phyloP scores from a whole-genome alignment of 2,329 filamentous ascomycete species.

The Penicillium sp. region DNA sequence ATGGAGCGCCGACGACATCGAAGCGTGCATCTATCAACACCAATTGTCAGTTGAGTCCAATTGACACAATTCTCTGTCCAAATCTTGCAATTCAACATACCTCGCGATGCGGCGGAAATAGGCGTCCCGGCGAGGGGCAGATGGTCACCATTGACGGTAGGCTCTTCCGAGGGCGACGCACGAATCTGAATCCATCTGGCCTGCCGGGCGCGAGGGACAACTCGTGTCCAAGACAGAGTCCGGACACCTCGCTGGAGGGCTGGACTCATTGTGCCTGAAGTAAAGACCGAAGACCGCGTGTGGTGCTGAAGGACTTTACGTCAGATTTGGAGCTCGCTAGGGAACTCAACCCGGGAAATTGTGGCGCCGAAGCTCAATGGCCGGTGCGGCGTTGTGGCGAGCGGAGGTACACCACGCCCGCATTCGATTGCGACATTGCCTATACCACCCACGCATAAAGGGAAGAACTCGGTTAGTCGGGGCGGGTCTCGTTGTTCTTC shows the following conservation, averaged over 20 bases:
- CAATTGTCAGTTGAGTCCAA: conserved; percentile 22
- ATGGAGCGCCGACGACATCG: conserved; percentile 88
- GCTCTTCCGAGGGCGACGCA: conserved; percentile 49
- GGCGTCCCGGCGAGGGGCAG: conserved; percentile 47
- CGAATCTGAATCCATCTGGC: conserved; percentile 53
- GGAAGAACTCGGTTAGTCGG: conserved; percentile 11
- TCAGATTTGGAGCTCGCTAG: conserved; percentile 30
- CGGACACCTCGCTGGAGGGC: conserved; percentile 44
- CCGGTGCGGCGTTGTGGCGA: conserved; percentile 16
- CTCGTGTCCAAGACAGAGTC: conserved; percentile 42
- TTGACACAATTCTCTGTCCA: not conserved
- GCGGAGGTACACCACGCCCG: conserved; percentile 22
- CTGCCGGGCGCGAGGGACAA: conserved; percentile 38
- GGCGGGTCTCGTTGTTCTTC: conserved; percentile 3
- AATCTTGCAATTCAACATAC: conserved; percentile 34
- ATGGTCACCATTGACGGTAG: conserved; percentile 45
- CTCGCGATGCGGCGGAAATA: conserved; percentile 50
- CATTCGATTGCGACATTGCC: conserved; percentile 36
- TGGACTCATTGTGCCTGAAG: conserved; percentile 43
- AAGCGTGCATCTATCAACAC: conserved; percentile 79
- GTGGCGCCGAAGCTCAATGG: conserved; percentile 27
- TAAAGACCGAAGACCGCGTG: conserved; percentile 19
- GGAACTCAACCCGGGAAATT: conserved; percentile 32
- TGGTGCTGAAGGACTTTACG: conserved; percentile 30
- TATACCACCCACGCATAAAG: conserved; percentile 8